Percentiles rank a stretch among this genome's conserved stretches.
Evolutionary conservation across 2,329 filamentous ascomycete genomes (phyloP).

Genomic region (Fusarium brachygibbosum): DNA sequence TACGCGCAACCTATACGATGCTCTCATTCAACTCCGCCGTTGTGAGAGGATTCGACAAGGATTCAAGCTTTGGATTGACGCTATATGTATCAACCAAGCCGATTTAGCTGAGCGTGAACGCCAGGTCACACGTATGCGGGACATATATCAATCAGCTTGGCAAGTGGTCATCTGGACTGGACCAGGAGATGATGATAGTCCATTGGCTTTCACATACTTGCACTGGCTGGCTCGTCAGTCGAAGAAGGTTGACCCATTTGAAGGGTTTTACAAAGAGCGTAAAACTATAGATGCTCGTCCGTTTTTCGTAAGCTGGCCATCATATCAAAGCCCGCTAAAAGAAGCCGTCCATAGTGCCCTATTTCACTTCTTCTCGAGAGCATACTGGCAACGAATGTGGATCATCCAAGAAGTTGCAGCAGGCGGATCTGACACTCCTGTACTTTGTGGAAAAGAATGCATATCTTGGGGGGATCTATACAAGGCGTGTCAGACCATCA

Average conservation of each 20-base stretch:
- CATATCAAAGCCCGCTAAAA: not conserved
- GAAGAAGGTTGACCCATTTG: not conserved
- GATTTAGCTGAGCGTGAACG: not conserved
- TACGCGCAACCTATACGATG: not conserved
- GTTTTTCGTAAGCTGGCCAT: not conserved
- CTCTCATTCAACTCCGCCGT: not conserved
- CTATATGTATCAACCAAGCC: slow-evolving; percentile 6
- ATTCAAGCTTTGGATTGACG: slow-evolving; percentile 13
- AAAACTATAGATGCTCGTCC: not conserved
- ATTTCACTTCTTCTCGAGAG: not conserved
- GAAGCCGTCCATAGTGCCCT: not conserved
- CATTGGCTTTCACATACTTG: not conserved
- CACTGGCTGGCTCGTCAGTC: slow-evolving; percentile 7
- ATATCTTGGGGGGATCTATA: slow-evolving; percentile 6
- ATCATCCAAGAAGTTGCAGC: not conserved
- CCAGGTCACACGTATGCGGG: slow-evolving; percentile 4
- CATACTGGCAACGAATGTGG: slow-evolving; percentile 4
- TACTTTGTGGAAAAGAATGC: not conserved
- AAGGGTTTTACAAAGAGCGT: not conserved
- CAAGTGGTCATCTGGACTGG: slow-evolving; percentile 6
- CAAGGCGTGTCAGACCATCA: not conserved
- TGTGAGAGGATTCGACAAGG: not conserved
- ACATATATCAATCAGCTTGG: slow-evolving; percentile 19
- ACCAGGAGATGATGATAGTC: not conserved
- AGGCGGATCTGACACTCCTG: not conserved